Conservation (phyloP, 129 eudicot genomes). For the Chrysanthemum seticuspe region DNA sequence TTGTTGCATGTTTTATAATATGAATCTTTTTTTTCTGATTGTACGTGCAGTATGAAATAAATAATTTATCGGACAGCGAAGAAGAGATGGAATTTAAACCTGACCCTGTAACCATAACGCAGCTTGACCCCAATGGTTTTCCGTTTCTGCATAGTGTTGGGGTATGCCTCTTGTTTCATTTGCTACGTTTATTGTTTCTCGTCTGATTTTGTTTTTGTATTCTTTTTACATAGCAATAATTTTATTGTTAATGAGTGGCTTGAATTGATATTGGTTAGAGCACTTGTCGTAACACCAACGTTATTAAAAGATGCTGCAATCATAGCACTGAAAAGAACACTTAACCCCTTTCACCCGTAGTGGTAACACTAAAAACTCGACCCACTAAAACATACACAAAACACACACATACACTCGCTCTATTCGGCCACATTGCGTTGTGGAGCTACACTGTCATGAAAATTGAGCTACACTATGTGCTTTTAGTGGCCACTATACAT, state of each 20-base stretch:
- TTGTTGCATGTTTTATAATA: neutral
- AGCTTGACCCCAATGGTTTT: slow-evolving; percentile 46
- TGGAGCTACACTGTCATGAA: too few relatives aligned
- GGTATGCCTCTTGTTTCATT: slow-evolving; percentile 36
- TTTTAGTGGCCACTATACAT: neutral
- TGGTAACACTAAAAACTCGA: too few relatives aligned
- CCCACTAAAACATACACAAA: too few relatives aligned
- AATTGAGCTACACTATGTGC: neutral
- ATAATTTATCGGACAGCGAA: slow-evolving; percentile 49
- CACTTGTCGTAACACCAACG: too few relatives aligned
- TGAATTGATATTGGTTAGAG: too few relatives aligned
- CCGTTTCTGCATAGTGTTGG: slow-evolving; percentile 24
- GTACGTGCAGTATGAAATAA: slow-evolving; percentile 41
- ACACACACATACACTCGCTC: too few relatives aligned
- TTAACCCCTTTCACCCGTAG: too few relatives aligned
- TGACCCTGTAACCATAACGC: slow-evolving; percentile 41
- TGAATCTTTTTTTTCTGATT: slow-evolving; percentile 3
- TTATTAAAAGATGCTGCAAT: too few relatives aligned
- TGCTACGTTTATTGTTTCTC: too few relatives aligned
- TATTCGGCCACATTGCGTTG: too few relatives aligned
- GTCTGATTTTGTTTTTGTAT: neutral
- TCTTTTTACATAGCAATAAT: neutral
- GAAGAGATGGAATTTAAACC: slow-evolving; percentile 32
- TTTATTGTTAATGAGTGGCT: neutral
- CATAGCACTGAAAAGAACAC: too few relatives aligned